These are phyloP conservation scores for Discostella stelligeroides DNA, from an alignment of 108 stramenopile genomes.

Conservation along the genomic window DNA sequence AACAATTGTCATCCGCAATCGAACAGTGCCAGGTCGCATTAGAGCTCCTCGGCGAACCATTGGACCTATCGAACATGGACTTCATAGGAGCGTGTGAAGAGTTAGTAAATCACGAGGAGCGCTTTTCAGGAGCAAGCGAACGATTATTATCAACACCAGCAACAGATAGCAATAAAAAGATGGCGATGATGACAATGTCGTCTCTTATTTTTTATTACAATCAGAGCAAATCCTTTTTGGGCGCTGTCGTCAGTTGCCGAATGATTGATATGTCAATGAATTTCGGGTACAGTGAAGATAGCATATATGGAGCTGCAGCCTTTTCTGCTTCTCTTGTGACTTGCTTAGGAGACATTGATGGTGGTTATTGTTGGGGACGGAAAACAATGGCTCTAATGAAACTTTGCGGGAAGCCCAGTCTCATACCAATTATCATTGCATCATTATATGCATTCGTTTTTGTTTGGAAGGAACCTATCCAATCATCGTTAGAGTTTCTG, in stretches of 20 bases:
- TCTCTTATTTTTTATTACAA: constrained; percentile 14
- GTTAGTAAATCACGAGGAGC: constrained; percentile 4
- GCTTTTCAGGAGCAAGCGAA: background rate
- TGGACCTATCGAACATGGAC: constrained; percentile 14
- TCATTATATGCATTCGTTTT: constrained; percentile 5
- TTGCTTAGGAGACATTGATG: constrained; percentile 27
- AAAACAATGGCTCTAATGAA: constrained; percentile 21
- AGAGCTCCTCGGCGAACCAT: constrained; percentile 20
- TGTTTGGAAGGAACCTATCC: constrained; percentile 16
- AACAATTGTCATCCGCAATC: constrained; percentile 9
- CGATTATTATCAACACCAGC: background rate
- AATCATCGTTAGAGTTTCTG: constrained; percentile 2
- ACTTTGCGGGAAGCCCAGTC: background rate
- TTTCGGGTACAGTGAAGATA: constrained; percentile 23
- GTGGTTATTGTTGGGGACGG: constrained; percentile 14
- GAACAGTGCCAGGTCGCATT: constrained; percentile 10
- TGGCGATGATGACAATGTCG: constrained; percentile 13
- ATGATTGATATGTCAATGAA: constrained; percentile 28
- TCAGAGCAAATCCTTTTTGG: background rate
- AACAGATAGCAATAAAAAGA: background rate
- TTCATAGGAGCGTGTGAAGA: background rate
- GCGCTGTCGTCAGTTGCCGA: constrained; percentile 1
- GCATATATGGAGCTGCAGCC: constrained; percentile 5
- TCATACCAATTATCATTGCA: constrained; percentile 1
- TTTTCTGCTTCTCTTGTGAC: constrained; percentile 10